These are phyloP conservation scores for Lobosporangium transversale DNA, from an alignment of 192 early-diverging fungal genomes.

Conservation along the genomic window DNA sequence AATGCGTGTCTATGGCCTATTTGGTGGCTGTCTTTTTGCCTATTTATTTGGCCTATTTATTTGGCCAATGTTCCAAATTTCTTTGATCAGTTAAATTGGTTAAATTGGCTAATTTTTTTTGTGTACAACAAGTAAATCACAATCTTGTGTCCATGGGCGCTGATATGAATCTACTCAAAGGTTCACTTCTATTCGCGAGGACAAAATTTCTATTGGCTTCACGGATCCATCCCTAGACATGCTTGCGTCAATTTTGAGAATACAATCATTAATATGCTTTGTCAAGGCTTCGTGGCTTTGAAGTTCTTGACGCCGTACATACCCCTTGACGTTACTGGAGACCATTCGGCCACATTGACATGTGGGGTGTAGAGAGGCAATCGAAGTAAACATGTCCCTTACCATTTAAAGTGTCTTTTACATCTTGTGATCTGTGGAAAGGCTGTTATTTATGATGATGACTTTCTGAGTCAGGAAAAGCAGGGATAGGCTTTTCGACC, in stretches of 20 bases:
- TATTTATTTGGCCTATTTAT: no score
- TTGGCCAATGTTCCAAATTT: no score
- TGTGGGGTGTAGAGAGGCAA: slow-evolving; percentile 20
- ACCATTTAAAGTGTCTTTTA: slow-evolving; percentile 6
- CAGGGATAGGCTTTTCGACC: background rate
- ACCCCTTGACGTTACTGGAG: slow-evolving; percentile 13
- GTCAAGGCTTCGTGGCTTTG: slow-evolving; percentile 2
- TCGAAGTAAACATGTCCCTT: slow-evolving; percentile 5
- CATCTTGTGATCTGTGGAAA: slow-evolving; percentile 12
- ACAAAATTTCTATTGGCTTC: slow-evolving; percentile 15
- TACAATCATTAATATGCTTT: background rate
- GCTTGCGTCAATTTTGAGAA: slow-evolving; percentile 1
- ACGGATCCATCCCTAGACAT: slow-evolving; percentile 15
- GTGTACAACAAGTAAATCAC: no score
- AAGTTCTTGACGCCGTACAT: slow-evolving; percentile 18
- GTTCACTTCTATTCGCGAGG: no score
- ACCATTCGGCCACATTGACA: slow-evolving; percentile 16
- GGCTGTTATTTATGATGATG: slow-evolving; percentile 14
- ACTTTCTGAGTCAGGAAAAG: slow-evolving; percentile 4
- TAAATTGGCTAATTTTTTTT: no score
- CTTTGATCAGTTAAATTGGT: no score
- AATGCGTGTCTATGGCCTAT: no score
- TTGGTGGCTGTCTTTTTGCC: no score
- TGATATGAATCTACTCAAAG: no score
- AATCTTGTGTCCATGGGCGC: no score